Base-by-base conservation (phyloP, 768 basidiomycete species). In the Termitomyces sp. region DNA sequence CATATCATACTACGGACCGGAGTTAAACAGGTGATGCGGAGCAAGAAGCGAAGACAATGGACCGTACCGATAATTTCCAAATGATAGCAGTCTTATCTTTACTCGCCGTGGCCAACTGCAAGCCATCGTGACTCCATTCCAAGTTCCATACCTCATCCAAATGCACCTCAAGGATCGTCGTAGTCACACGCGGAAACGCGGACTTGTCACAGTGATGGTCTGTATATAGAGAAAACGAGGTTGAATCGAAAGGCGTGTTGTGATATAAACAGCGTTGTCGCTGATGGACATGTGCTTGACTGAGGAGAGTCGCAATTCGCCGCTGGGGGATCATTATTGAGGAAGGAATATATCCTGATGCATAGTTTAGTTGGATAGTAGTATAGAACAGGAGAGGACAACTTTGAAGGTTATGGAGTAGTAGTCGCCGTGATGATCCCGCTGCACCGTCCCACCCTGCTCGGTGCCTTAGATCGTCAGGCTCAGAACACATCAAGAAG, bases 101-200 rank as follows among this genome's bases (percentile, higher is more conserved):
- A 56, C 94, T 89, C 38, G 89, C 90, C 62, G 87, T 94, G 32
- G 95, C 97, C 51, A 99, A 77, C 65, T 81, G 86, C 50, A 72
- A 71, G 2, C 97, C 97, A 68, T 88, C 86, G 64, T 91, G 92
- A 71, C 94, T 96, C 95, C 95, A 99, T 68, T 88, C 89, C 58
- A 98, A 72, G 67, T 90, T 86, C 95, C 96, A 98, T 44, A 99
- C 94, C 69, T 99, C 94, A 67, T 98, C 92, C 11, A 78, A 81
- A 71, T 98, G 96, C 32, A 87, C 91, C 46, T 86, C 82, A 58
- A 98, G 75, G 52, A 94, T 87, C 26, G 89, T 87, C 3, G 92
- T 94, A 13, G 91, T 94, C 26, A 88, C 76, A 46, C 83, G 81
- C 7, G 97, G 97, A 73, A 99, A 98, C 41, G 81, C 81, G 28